phyloP scores from a whole-genome alignment of 2,329 filamentous ascomycete genomes.

The Parasarocladium wereldwijsianum region DNA sequence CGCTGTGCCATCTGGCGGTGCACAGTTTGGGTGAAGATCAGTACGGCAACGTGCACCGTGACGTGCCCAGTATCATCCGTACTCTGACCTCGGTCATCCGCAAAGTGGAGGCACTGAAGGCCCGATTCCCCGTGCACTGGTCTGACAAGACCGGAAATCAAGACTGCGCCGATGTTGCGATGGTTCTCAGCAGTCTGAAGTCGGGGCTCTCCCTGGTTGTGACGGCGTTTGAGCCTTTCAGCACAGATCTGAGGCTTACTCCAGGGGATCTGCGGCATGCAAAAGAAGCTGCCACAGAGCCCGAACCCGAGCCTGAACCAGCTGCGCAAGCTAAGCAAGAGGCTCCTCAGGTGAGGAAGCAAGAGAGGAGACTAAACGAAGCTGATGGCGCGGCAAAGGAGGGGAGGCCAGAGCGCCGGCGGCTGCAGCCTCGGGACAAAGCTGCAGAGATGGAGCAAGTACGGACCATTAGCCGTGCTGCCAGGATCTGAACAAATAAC shows the following conservation, averaged over 20 bases:
- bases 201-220: slow-evolving; percentile 52
- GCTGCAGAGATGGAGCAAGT: slow-evolving; percentile 17
- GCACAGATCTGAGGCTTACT: slow-evolving; percentile 53
- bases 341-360: slow-evolving; percentile 7
- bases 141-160: slow-evolving; percentile 51
- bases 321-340: slow-evolving; percentile 14
- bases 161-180: slow-evolving; percentile 52
- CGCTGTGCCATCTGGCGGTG: slow-evolving; percentile 54
- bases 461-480: neutral
- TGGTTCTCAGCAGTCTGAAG: slow-evolving; percentile 50
- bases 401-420: slow-evolving; percentile 9
- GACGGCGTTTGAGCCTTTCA: slow-evolving; percentile 59
- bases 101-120: slow-evolving; percentile 54
- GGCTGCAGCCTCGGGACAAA: slow-evolving; percentile 5
- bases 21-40: slow-evolving; percentile 66
- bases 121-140: slow-evolving; percentile 53
- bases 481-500: no score
- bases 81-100: slow-evolving; percentile 55
- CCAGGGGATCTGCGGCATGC: slow-evolving; percentile 60
- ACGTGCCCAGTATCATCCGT: slow-evolving; percentile 61
- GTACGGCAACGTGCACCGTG: slow-evolving; percentile 73
- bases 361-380: neutral
- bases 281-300: slow-evolving; percentile 41
- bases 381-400: slow-evolving; percentile 4
- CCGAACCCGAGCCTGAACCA: slow-evolving; percentile 15